These are phyloP conservation scores for Aspergillus puulaauensis DNA, from an alignment of 2,329 filamentous ascomycete species.

Conservation along the genomic window DNA sequence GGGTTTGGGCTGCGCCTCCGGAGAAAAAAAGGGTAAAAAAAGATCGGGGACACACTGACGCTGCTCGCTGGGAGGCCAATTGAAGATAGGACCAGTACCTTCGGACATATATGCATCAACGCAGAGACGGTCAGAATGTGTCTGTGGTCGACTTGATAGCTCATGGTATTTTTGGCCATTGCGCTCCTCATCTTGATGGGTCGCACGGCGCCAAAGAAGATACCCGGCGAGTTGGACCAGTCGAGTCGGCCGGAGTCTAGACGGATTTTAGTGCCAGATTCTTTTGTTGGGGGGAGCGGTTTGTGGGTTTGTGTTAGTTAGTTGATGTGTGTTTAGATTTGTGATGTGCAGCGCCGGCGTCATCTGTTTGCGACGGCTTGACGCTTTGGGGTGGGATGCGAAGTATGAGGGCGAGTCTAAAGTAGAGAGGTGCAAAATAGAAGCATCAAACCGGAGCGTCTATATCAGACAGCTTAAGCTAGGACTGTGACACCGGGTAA, in stretches of 20 bases:
- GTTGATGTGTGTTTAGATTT: constrained; percentile 3
- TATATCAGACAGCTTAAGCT: neutral
- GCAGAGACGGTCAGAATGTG: neutral
- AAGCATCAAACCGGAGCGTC: neutral
- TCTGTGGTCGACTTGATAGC: constrained; percentile 18
- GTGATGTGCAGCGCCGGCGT: constrained; percentile 9
- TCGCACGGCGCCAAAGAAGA: constrained; percentile 4
- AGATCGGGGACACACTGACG: neutral
- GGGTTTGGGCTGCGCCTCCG: neutral
- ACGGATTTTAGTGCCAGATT: constrained; percentile 10
- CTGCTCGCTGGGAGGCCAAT: neutral
- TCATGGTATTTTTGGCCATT: constrained; percentile 15
- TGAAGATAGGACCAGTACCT: constrained; percentile 3
- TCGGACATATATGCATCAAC: constrained; percentile 1
- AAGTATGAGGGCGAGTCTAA: neutral
- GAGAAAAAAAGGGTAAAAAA: neutral
- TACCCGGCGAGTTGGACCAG: constrained; percentile 15
- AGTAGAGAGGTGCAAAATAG: neutral
- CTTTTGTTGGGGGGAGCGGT: neutral
- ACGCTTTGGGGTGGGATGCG: neutral
- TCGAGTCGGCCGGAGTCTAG: constrained; percentile 25
- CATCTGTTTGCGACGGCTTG: neutral
- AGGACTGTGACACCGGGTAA: neutral
- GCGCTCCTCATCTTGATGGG: neutral
- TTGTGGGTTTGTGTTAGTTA: neutral